phyloP scores from a whole-genome alignment of 257 asterid species.

The Asclepias syriaca region DNA sequence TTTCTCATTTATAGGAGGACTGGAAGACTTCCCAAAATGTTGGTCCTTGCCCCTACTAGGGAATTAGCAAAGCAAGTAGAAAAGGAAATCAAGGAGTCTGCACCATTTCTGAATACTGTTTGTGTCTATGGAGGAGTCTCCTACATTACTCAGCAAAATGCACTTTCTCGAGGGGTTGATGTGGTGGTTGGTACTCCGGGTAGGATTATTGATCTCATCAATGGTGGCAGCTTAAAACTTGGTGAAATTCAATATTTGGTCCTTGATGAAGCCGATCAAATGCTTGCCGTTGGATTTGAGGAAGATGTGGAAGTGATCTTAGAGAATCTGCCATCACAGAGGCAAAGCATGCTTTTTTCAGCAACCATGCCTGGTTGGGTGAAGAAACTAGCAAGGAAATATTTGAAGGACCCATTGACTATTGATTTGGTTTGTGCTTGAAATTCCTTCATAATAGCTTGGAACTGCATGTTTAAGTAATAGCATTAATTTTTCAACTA shows the following conservation, averaged over 20 bases:
- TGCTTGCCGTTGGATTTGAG: conserved; percentile 99
- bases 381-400: conserved; percentile 73
- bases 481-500: background rate
- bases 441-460: conserved; percentile 4
- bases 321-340: conserved; percentile 59
- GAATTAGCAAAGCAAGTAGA: conserved; percentile 98
- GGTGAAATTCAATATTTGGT: conserved; percentile 88
- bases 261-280: conserved; percentile 97
- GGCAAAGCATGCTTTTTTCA: conserved; percentile 99
- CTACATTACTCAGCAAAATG: conserved; percentile 56
- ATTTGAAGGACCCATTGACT: conserved; percentile 73
- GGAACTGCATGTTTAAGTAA: background rate
- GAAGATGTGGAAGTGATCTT: conserved; percentile 84
- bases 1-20: conserved; percentile 39
- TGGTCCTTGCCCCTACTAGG: conserved; percentile 98
- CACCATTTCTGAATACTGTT: conserved; percentile 66
- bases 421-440: conserved; percentile 64
- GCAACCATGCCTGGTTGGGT: conserved; percentile 99
- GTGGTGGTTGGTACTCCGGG: conserved; percentile 99
- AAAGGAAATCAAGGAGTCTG: conserved; percentile 80
- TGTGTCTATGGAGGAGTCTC: conserved; percentile 93
- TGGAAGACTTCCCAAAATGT: conserved; percentile 67
- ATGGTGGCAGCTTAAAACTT: conserved; percentile 56
- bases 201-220: conserved; percentile 82
- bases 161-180: conserved; percentile 89